Evolutionary conservation across 805 yeast genomes (phyloP).

Genomic region (Starmera amethionina): DNA sequence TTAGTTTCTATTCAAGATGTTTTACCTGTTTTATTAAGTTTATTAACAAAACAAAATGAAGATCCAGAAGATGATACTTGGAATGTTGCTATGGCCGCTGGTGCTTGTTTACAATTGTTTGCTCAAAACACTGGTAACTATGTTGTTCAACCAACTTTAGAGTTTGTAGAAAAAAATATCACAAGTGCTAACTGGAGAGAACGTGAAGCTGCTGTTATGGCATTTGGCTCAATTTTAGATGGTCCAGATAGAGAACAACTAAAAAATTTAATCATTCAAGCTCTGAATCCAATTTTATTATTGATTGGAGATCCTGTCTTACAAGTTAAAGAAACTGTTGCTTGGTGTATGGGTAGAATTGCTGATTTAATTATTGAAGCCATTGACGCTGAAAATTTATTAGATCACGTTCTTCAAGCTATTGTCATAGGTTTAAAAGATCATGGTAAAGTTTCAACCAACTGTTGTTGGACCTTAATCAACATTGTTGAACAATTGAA

Average conservation of each 20-base stretch:
- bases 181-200: conserved; percentile 60
- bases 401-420: conserved; percentile 67
- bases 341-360: conserved; percentile 97
- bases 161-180: conserved; percentile 73
- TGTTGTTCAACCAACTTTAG: conserved; percentile 77
- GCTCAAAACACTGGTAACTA: conserved; percentile 85
- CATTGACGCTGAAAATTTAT: conserved; percentile 51
- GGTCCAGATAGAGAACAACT: conserved; percentile 80
- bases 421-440: conserved; percentile 75
- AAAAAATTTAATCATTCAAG: conserved; percentile 63
- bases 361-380: conserved; percentile 81
- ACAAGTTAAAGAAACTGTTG: conserved; percentile 93
- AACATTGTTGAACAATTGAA: conserved; percentile 79
- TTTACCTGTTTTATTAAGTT: conserved; percentile 71
- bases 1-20: conserved; percentile 75
- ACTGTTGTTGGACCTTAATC: conserved; percentile 96
- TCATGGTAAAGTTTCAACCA: conserved; percentile 89
- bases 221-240: conserved; percentile 92
- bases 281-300: conserved; percentile 65
- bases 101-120: conserved; percentile 88
- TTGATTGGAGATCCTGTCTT: conserved; percentile 67
- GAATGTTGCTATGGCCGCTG: conserved; percentile 98
- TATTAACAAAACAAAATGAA: conserved; percentile 83
- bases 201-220: conserved; percentile 98
- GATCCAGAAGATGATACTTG: conserved; percentile 94